Base-by-base conservation (phyloP, 768 basidiomycete genomes). In the Candolleomyces eurysporus region DNA sequence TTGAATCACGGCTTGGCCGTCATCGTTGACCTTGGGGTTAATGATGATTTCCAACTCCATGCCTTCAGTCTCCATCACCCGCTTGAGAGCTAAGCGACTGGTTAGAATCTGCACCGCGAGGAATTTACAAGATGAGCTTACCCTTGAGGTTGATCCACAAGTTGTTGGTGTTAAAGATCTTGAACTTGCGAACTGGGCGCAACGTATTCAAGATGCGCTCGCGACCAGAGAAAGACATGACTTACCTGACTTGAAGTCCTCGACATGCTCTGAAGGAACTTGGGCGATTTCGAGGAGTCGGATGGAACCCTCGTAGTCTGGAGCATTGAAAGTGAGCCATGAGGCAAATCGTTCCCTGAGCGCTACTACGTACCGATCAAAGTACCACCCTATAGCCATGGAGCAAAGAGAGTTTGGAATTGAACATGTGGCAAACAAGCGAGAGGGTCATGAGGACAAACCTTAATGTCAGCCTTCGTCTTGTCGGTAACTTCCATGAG, bases 21-120 rank as follows among this genome's bases (percentile, higher is more conserved):
- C 87, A 67, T 96, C 94, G 31, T 86, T 91, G 62, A 82, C 83
- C 83, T 96, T 93, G 66, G 87, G 87, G 79, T 96, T 96, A 77
- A 94, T 87, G 77, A 96, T 96, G 76, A 97, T 96, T 71, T 98
- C 96, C 53, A 98, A 83, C 73, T 93, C 92, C 82, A 97, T 87
- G 57, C 83, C 84, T 67, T 94, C 92, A 40, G 76, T 82, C 64
- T 92, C 91, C 90, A 96, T 92, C 67, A 96, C 82, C 59, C 88
- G 86, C 82, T 94, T 97, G 73, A 97, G 83, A 51, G 94, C 94
- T 88, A 70, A 66, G 57, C 69, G 21, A 30, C 3, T 48, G 60
- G 57, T 59, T 21, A 64, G 56, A 39, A 5, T n/a, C n/a, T 45
- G 26, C 57, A 40, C 31, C 32, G 7, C 5, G 4, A 48, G 30